A percentile compares a stretch with the other conserved stretches of the same genome.
Conservation (phyloP, 2,329 filamentous ascomycete species). For the Lithohypha guttulata region DNA sequence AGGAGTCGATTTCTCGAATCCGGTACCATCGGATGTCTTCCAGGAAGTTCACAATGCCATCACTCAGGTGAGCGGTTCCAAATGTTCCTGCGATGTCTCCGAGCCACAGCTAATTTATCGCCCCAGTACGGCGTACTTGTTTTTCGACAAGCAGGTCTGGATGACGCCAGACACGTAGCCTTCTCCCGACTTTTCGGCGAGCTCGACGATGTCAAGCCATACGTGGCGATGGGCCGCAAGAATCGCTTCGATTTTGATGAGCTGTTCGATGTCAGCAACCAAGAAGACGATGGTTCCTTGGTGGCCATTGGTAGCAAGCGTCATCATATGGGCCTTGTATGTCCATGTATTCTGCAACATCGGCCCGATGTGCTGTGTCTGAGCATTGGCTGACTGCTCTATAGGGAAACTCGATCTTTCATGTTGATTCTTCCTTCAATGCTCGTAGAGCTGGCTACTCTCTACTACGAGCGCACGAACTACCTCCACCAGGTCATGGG, state of each 20-base stretch:
- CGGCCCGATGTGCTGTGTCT: background rate
- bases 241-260: constrained; percentile 40
- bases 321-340: constrained; percentile 32
- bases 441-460: constrained; percentile 43
- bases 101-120: constrained; percentile 1
- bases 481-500: constrained; percentile 39
- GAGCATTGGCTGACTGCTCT: background rate
- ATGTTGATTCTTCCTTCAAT: constrained; percentile 47
- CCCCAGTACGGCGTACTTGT: constrained; percentile 43
- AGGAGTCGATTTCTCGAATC: constrained; percentile 29
- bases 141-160: constrained; percentile 41
- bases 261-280: constrained; percentile 49
- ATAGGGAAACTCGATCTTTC: constrained; percentile 42
- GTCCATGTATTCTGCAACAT: constrained; percentile 12
- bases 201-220: constrained; percentile 45
- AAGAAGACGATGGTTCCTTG: constrained; percentile 38
- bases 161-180: constrained; percentile 41
- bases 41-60: constrained; percentile 28
- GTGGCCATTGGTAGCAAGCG: constrained; percentile 34
- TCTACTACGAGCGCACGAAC: constrained; percentile 39
- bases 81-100: background rate
- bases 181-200: constrained; percentile 44
- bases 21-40: constrained; percentile 27
- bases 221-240: constrained; percentile 36
- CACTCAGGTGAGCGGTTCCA: constrained; percentile 23